Conservation (phyloP, 148 eudicot genomes). For the Rhododendron mucronatum region DNA sequence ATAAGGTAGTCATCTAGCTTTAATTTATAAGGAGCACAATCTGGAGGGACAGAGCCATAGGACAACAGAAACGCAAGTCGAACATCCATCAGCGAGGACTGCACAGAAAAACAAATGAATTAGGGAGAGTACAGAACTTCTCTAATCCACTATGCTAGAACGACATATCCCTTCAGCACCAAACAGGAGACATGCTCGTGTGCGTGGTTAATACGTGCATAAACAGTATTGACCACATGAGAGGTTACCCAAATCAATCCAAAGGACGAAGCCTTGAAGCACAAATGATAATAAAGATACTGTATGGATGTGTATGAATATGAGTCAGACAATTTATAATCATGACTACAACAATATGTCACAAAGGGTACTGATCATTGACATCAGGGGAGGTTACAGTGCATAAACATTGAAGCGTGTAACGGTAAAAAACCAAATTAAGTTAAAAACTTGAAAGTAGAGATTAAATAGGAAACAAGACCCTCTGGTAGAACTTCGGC, state of each 20-base stretch:
- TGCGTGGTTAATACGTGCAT: neutral
- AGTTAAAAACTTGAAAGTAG: neutral
- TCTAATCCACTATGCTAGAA: neutral
- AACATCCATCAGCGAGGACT: slow-evolving; percentile 28
- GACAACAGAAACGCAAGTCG: neutral
- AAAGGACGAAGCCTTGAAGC: neutral
- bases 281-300: neutral
- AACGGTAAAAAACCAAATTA: neutral
- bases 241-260: neutral
- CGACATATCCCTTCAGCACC: neutral
- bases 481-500: neutral
- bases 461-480: neutral
- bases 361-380: too few relatives aligned
- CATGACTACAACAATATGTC: neutral
- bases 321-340: neutral
- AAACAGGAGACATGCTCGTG: neutral
- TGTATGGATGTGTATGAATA: neutral
- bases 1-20: neutral
- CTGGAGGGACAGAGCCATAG: neutral
- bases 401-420: neutral
- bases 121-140: neutral
- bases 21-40: neutral
- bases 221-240: neutral
- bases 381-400: neutral
- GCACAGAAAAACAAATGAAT: slow-evolving; percentile 6